These are phyloP conservation scores for Angomonas deanei DNA, from an alignment of 208 protist species.

Conservation along the genomic window DNA sequence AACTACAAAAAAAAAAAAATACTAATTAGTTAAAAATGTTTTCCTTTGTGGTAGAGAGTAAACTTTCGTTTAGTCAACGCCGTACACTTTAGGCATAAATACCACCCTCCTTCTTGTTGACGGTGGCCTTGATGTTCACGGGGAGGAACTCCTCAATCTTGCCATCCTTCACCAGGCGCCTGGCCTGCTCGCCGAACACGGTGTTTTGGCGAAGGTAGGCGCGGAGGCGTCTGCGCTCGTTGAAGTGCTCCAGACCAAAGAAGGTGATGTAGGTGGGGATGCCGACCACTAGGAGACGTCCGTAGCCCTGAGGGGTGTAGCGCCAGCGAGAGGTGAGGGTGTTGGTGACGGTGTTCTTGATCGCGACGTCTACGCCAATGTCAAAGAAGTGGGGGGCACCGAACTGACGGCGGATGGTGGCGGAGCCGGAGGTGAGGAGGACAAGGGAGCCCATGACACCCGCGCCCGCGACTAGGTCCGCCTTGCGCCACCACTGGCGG, in stretches of 20 bases:
- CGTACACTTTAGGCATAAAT: constrained; percentile 48
- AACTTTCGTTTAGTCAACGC: background rate
- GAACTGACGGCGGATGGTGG: constrained; percentile 75
- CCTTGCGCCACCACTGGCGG: constrained; percentile 80
- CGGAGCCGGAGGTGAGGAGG: constrained; percentile 66
- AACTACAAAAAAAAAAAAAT: background rate
- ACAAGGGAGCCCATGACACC: constrained; percentile 39
- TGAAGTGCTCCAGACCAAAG: constrained; percentile 60
- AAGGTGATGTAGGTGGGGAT: constrained; percentile 73
- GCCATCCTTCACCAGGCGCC: constrained; percentile 63
- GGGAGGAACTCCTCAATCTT: constrained; percentile 86
- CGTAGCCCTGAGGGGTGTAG: constrained; percentile 83
- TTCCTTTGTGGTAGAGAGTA: too few relatives aligned
- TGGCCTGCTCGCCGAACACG: constrained; percentile 87
- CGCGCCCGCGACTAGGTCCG: constrained; percentile 41
- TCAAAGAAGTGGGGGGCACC: constrained; percentile 85
- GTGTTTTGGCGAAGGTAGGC: constrained; percentile 78
- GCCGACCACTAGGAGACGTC: constrained; percentile 63
- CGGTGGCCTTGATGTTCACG: constrained; percentile 70
- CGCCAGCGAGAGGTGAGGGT: constrained; percentile 66
- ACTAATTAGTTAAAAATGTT: background rate
- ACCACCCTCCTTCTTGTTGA: constrained; percentile 44
- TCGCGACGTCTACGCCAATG: constrained; percentile 57
- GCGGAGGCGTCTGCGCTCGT: constrained; percentile 64
- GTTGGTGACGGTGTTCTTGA: constrained; percentile 56